These are phyloP conservation scores for Paraphoma chrysanthemicola DNA, from an alignment of 2,329 filamentous ascomycete species.

Conservation along the genomic window DNA sequence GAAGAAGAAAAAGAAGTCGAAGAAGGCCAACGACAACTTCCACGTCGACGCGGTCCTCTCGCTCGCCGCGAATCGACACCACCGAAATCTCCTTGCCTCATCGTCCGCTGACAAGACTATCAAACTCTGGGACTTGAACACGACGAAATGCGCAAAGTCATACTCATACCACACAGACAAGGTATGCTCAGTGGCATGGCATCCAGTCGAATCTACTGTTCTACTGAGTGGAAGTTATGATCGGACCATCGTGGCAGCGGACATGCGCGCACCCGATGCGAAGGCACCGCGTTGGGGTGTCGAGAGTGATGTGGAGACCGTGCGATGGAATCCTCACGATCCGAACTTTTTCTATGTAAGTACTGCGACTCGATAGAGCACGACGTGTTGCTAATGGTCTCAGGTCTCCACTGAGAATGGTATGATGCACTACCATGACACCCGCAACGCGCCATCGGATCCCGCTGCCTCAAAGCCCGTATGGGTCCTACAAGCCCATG, in stretches of 20 bases:
- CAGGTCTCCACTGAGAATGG: conserved; percentile 83
- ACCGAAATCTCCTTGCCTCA: conserved; percentile 92
- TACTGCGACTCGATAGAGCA: conserved; percentile 4
- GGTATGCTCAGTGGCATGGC: conserved; percentile 95
- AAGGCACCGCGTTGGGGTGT: conserved; percentile 87
- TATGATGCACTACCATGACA: conserved; percentile 90
- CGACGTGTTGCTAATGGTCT: conserved; percentile 20
- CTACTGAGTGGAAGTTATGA: conserved; percentile 95
- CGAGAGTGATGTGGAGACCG: conserved; percentile 91
- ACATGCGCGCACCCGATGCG: conserved; percentile 91
- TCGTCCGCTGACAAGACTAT: conserved; percentile 96
- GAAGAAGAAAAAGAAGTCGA: conserved; percentile 90
- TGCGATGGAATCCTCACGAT: conserved; percentile 93
- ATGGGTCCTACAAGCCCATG: conserved; percentile 96
- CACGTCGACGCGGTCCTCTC: conserved; percentile 94
- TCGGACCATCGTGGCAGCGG: conserved; percentile 88
- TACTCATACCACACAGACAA: conserved; percentile 98
- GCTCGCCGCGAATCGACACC: conserved; percentile 88
- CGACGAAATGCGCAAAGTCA: conserved; percentile 89
- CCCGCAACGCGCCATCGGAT: conserved; percentile 75
- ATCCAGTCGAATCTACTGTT: conserved; percentile 83
- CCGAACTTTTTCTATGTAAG: conserved; percentile 88
- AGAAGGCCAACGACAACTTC: conserved; percentile 87
- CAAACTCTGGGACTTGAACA: conserved; percentile 97
- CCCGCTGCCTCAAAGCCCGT: conserved; percentile 81